These are phyloP conservation scores for Podospora conica DNA, from an alignment of 495 filamentous ascomycete species.

Conservation along the genomic window DNA sequence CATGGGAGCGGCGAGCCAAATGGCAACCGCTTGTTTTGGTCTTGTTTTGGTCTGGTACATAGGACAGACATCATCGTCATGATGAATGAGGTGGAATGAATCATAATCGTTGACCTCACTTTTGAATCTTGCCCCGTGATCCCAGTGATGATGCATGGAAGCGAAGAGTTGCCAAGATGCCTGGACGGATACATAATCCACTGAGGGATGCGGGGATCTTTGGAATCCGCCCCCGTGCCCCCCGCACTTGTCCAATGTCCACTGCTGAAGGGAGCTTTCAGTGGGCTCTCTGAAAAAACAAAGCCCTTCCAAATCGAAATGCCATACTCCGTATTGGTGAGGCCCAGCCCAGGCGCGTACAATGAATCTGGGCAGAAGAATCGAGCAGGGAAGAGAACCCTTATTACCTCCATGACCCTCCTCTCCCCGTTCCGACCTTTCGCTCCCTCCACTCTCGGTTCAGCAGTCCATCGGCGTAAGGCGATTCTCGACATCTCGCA, in stretches of 20 bases:
- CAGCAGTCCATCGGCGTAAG: background rate
- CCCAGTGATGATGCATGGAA: background rate
- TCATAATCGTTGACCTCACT: background rate
- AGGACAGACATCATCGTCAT: slow-evolving; percentile 4
- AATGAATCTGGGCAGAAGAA: background rate
- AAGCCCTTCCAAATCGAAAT: background rate
- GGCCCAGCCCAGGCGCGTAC: background rate
- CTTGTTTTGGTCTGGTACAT: slow-evolving; percentile 7
- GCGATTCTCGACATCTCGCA: background rate
- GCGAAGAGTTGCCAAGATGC: background rate
- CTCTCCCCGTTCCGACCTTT: background rate
- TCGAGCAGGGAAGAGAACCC: slow-evolving; percentile 9
- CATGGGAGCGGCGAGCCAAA: slow-evolving; percentile 10
- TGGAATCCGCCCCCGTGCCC: background rate
- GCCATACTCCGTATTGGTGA: background rate
- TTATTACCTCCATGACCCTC: slow-evolving; percentile 14
- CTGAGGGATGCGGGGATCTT: background rate
- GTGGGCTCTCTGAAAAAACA: background rate
- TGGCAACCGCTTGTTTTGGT: slow-evolving; percentile 4
- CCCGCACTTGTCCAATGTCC: background rate
- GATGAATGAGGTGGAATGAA: slow-evolving; percentile 9
- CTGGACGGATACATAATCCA: too few species aligned
- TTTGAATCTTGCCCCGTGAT: background rate
- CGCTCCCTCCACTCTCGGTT: background rate
- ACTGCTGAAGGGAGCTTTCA: background rate